These are phyloP conservation scores for Trichoderma koningii DNA, from an alignment of 2,329 filamentous ascomycete species.

Conservation along the genomic window DNA sequence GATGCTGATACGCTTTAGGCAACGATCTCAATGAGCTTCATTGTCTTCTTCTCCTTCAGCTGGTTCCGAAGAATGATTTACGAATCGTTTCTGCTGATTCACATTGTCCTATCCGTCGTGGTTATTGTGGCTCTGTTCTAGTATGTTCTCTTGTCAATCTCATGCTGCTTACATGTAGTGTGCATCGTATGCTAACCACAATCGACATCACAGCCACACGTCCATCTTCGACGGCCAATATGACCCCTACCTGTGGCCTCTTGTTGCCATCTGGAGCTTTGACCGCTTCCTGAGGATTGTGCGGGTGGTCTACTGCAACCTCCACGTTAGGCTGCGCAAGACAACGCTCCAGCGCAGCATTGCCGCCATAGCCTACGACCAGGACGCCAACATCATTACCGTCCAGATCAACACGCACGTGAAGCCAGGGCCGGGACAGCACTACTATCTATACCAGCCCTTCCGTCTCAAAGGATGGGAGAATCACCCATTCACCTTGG, in stretches of 20 bases:
- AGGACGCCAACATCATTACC: conserved; percentile 41
- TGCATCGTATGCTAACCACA: neutral
- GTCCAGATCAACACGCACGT: conserved; percentile 36
- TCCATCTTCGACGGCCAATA: conserved; percentile 30
- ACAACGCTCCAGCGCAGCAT: conserved; percentile 34
- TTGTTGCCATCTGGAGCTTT: conserved; percentile 46
- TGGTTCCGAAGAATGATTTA: conserved; percentile 40
- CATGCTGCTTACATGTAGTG: too few species aligned
- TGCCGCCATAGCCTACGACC: conserved; percentile 37
- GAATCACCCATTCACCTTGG: conserved; percentile 47
- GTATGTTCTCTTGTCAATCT: too few species aligned
- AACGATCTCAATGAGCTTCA: conserved; percentile 25
- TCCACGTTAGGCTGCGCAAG: conserved; percentile 34
- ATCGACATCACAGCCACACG: conserved; percentile 1
- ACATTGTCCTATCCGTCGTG: conserved; percentile 49
- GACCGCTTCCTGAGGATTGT: conserved; percentile 47
- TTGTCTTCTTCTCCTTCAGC: conserved; percentile 21
- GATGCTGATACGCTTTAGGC: neutral
- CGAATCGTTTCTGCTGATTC: conserved; percentile 46
- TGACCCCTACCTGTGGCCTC: conserved; percentile 40
- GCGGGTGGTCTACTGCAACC: conserved; percentile 38
- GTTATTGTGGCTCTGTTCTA: conserved; percentile 49
- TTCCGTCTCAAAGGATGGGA: conserved; percentile 42
- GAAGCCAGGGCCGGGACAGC: conserved; percentile 40
- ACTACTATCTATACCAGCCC: conserved; percentile 45